Conservation (phyloP, 2,329 filamentous ascomycete genomes). For the Ophiognomonia clavigignenti-juglandacearum region DNA sequence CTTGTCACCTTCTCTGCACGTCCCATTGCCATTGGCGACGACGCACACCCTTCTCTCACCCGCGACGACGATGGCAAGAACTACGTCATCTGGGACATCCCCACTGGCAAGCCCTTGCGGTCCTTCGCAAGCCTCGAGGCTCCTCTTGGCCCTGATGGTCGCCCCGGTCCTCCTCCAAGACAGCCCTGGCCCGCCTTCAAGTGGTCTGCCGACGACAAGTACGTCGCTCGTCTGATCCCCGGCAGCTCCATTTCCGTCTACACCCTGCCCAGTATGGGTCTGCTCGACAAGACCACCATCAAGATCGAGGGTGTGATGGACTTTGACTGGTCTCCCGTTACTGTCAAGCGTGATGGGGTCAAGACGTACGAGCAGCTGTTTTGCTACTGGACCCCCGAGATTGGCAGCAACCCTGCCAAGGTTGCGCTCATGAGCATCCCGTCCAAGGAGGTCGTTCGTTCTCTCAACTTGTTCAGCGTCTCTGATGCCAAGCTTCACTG, state of each 20-base stretch:
- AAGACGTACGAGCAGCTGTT: conserved; percentile 94
- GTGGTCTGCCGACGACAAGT: conserved; percentile 97
- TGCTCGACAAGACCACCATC: conserved; percentile 84
- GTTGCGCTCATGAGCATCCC: conserved; percentile 95
- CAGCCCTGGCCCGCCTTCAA: conserved; percentile 99
- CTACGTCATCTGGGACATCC: conserved; percentile 97
- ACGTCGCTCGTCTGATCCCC: conserved; percentile 86
- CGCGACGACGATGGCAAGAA: conserved; percentile 98
- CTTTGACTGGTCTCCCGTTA: conserved; percentile 94
- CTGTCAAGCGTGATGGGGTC: conserved; percentile 73
- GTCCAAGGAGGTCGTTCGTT: conserved; percentile 88
- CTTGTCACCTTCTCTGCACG: conserved; percentile 95
- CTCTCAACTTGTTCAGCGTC: conserved; percentile 96
- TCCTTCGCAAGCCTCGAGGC: conserved; percentile 90
- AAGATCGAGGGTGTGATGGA: conserved; percentile 97
- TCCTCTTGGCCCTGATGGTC: conserved; percentile 57
- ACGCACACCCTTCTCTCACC: conserved; percentile 75
- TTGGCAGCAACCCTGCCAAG: conserved; percentile 95
- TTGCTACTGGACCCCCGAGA: conserved; percentile 98
- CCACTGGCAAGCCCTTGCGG: conserved; percentile 80
- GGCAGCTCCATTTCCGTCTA: conserved; percentile 94
- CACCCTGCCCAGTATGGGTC: conserved; percentile 81
- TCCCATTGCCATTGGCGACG: conserved; percentile 86
- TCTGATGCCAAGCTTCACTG: conserved; percentile 97
- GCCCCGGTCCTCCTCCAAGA: conserved; percentile 74